Evolutionary conservation across 2,329 filamentous ascomycete genomes (phyloP), one percentile per base, ranked within the genome.

Genomic region (Pseudogymnoascus sp.): DNA sequence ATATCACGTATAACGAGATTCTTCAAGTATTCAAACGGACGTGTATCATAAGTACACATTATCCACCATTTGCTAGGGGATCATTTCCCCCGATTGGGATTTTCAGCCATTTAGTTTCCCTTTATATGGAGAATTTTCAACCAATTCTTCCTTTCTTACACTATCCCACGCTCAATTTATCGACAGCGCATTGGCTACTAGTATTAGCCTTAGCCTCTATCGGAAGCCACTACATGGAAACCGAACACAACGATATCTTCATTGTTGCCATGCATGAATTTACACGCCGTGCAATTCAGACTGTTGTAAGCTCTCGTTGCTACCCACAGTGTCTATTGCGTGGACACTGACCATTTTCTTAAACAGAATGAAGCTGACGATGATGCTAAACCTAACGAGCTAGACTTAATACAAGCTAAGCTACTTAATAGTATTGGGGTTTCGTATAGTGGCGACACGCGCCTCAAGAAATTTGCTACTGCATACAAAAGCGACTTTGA

Each of bases 121-220:
- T 69, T 21, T 78, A 74, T 64, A 72, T 75, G 24, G 68, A 71
- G 39, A 70, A 71, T 44, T 77, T 77, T 33, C 73, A 77, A 41
- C 65, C 71, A 2, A 71, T 73, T 57, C 74, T 76, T 58, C 76
- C 76, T 5, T 71, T 77, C 29, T 63, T 76, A 35, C 76, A 77
- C 63, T 64, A 66, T 44, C 63, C 72, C 40, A 73, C 72, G 5
- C 75, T 77, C 61, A 65, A 75, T 58, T 64, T 69, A 4, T 73
- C 73, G 21, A 63, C 62, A 57, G 71, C 68, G 31, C 72, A 77
- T 62, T 78, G 75, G 75, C 65, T 77, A 10, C 64, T 77, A 44
- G 68, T 70, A 4, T 64, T 78, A 58, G 73, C 76, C 11, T 65
- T 77, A 41, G 66, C 75, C 31, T 70, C 76, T 47, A 69, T 77